Conservation (phyloP, 1,284 basidiomycete species). For the Cystobasidium sp. region DNA sequence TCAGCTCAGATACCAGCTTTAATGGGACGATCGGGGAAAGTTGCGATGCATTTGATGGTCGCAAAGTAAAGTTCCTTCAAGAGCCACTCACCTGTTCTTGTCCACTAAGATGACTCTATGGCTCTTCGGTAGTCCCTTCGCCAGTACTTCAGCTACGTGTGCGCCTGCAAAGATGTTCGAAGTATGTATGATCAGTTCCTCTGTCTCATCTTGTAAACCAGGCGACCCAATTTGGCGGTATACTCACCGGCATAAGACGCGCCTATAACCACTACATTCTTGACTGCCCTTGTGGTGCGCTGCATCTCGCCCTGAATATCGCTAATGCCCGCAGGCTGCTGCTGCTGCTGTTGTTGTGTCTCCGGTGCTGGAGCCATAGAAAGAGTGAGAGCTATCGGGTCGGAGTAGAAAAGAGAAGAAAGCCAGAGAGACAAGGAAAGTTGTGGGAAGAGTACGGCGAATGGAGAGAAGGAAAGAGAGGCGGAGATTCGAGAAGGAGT, state of each 20-base stretch:
- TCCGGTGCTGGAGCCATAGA: constrained; percentile 27
- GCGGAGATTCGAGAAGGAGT: not conserved
- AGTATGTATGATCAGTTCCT: not conserved
- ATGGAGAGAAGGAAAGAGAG: not conserved
- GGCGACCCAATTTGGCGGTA: not conserved
- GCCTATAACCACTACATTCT: constrained; percentile 54
- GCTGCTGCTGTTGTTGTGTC: not conserved
- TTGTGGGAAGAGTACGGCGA: not conserved
- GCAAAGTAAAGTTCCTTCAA: not conserved
- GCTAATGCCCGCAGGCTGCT: constrained; percentile 12
- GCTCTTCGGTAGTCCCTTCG: constrained; percentile 45
- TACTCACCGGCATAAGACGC: constrained; percentile 51
- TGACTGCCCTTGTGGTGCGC: constrained; percentile 37
- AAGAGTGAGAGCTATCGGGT: not conserved
- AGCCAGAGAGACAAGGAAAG: constrained; percentile 5
- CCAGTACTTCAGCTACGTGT: constrained; percentile 50
- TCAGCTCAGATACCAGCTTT: constrained; percentile 1
- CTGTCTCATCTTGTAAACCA: not conserved
- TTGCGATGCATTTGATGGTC: too few relatives aligned
- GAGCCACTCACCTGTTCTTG: constrained; percentile 47
- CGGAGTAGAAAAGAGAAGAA: not conserved
- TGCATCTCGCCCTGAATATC: not conserved
- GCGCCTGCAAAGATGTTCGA: constrained; percentile 40
- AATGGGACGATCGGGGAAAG: not conserved
- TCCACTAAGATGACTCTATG: constrained; percentile 53